Evolutionary conservation across 129 eudicot genomes (phyloP).

Genomic region (Oenanthe sinensis): DNA sequence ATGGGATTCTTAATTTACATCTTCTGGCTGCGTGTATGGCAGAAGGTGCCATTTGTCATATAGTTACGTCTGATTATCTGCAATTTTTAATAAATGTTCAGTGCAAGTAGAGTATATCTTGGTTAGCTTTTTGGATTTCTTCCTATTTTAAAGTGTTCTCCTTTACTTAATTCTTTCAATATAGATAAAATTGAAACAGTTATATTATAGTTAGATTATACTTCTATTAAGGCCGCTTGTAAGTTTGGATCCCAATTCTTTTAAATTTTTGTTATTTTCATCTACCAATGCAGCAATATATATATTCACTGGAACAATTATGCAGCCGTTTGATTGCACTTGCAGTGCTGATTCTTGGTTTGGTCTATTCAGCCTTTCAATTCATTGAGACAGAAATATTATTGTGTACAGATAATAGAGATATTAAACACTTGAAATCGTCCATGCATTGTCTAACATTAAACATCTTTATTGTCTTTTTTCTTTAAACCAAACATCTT

Average conservation of each 20-base stretch:
- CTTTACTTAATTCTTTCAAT: background rate
- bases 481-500: no score
- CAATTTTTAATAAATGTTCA: background rate
- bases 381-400: no score
- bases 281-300: background rate
- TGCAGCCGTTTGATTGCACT: no score
- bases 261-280: background rate
- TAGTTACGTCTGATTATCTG: background rate
- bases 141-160: background rate
- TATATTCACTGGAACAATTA: no score
- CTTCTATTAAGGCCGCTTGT: background rate
- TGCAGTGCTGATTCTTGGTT: no score
- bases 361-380: no score
- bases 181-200: background rate
- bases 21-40: conserved; percentile 13
- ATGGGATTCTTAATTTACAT: background rate
- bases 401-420: no score
- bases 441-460: no score
- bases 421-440: no score
- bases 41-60: background rate
- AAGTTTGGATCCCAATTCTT: background rate
- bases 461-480: no score
- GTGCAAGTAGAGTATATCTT: background rate
- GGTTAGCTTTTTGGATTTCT: background rate
- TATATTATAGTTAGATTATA: background rate